These are phyloP conservation scores for Tricholoma sp. DNA, from an alignment of 768 basidiomycete species.

Conservation along the genomic window DNA sequence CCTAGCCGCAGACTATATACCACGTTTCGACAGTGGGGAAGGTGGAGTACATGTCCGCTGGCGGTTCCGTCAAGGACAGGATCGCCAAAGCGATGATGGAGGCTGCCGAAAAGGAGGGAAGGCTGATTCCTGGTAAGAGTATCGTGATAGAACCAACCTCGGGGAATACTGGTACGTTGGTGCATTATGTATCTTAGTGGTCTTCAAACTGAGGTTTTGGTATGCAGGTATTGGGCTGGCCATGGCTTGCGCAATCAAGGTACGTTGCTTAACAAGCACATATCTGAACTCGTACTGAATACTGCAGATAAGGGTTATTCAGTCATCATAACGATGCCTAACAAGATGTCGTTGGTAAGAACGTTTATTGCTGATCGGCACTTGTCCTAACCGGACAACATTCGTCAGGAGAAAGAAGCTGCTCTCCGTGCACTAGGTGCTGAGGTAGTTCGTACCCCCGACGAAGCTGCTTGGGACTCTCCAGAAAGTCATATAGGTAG, in stretches of 20 bases:
- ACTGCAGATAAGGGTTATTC: conserved; percentile 87
- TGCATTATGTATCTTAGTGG: conserved; percentile 1
- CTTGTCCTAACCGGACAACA: background rate
- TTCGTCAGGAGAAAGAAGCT: conserved; percentile 80
- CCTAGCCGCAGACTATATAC: background rate
- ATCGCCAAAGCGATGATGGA: conserved; percentile 97
- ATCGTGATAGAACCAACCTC: conserved; percentile 95
- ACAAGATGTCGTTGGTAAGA: conserved; percentile 84
- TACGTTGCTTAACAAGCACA: conserved; percentile 25
- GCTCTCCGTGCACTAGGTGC: conserved; percentile 89
- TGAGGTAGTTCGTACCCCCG: conserved; percentile 91
- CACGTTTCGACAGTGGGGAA: conserved; percentile 68
- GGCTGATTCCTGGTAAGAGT: conserved; percentile 79
- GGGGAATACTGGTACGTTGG: conserved; percentile 78
- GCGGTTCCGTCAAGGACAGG: conserved; percentile 93
- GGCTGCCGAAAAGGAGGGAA: conserved; percentile 86
- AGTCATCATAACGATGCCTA: conserved; percentile 84
- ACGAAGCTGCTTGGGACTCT: conserved; percentile 82
- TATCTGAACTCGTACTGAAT: conserved; percentile 52
- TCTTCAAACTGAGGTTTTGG: background rate
- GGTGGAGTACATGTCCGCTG: conserved; percentile 84
- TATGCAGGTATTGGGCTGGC: conserved; percentile 83
- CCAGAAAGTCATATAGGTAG: conserved; percentile 91
- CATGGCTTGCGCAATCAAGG: conserved; percentile 92
- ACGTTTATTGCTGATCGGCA: background rate